A percentile compares a stretch with the other conserved stretches of the same genome.
Evolutionary conservation across 2,329 filamentous ascomycete genomes (phyloP).

Genomic region (Capronia epimyces): DNA sequence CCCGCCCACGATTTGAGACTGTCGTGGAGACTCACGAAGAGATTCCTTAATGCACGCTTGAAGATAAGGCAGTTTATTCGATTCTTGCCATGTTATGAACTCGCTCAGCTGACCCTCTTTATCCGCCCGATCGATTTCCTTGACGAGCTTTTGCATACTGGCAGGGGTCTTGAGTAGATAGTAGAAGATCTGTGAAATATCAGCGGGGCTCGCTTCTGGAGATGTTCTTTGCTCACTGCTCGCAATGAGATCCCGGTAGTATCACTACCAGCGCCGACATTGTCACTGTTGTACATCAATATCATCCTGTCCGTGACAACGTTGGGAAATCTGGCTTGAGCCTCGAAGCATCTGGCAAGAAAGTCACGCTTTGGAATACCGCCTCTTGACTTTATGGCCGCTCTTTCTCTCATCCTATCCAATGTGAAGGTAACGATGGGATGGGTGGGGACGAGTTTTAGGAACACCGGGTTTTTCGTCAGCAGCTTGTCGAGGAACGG

Average conservation of each 20-base stretch:
- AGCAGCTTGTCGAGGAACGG: slow-evolving; percentile 22
- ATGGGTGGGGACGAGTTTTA: slow-evolving; percentile 63
- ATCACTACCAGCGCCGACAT: slow-evolving; percentile 22
- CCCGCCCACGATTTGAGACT: neutral
- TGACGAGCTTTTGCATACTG: slow-evolving; percentile 11
- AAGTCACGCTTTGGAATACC: slow-evolving; percentile 12
- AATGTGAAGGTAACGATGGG: slow-evolving; percentile 66
- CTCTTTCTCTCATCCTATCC: slow-evolving; percentile 60
- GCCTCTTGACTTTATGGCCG: slow-evolving; percentile 32
- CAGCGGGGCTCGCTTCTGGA: neutral
- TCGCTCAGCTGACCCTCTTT: slow-evolving; percentile 12
- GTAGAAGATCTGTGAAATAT: slow-evolving; percentile 27
- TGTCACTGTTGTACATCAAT: slow-evolving; percentile 16
- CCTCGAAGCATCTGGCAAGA: slow-evolving; percentile 16
- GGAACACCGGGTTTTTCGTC: slow-evolving; percentile 40
- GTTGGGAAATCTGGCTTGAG: slow-evolving; percentile 16
- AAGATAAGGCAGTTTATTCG: slow-evolving; percentile 19
- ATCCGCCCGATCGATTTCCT: slow-evolving; percentile 20
- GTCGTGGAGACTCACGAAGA: slow-evolving; percentile 11
- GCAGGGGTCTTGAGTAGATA: slow-evolving; percentile 45
- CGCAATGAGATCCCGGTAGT: slow-evolving; percentile 21
- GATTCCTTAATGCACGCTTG: slow-evolving; percentile 25
- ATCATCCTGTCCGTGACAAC: slow-evolving; percentile 18
- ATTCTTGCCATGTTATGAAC: slow-evolving; percentile 17
- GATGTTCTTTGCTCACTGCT: slow-evolving; percentile 5